Evolutionary conservation across 495 filamentous ascomycete genomes (phyloP).

Genomic region (Trichoderma orchidacearum): DNA sequence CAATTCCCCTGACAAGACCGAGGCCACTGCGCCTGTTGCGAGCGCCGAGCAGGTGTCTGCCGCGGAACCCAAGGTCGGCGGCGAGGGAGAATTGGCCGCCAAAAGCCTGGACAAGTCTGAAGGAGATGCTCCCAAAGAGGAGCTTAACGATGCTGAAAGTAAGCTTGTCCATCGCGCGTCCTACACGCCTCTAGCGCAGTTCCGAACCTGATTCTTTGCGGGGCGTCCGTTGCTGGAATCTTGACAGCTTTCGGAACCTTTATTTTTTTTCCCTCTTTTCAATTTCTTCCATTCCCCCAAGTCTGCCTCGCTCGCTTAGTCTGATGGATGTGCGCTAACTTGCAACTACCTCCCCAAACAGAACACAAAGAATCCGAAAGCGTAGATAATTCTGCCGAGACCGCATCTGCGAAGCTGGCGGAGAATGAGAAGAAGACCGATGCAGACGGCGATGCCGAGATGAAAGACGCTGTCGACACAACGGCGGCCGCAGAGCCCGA

Average conservation of each 20-base stretch:
- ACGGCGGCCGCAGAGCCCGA: constrained; percentile 6
- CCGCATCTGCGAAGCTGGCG: constrained; percentile 17
- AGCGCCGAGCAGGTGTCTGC: neutral
- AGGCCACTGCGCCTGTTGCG: neutral
- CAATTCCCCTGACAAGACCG: neutral
- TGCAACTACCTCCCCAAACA: neutral
- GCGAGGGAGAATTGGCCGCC: neutral
- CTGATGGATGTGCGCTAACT: neutral
- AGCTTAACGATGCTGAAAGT: neutral
- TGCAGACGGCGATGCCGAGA: constrained; percentile 13
- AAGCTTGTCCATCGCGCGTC: neutral
- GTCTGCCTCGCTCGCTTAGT: constrained; percentile 5
- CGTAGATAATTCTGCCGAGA: constrained; percentile 10
- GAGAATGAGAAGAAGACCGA: constrained; percentile 17
- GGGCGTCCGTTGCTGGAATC: neutral
- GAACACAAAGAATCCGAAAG: constrained; percentile 1
- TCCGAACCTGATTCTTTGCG: neutral
- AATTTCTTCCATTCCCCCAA: neutral
- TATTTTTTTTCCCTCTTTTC: neutral
- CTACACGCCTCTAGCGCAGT: constrained; percentile 4
- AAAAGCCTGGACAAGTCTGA: neutral
- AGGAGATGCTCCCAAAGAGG: neutral
- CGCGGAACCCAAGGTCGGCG: neutral
- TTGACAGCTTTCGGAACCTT: neutral
- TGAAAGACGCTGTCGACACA: constrained; percentile 10